Evolutionary conservation across 164 flowering plant genomes (phyloP), one percentile per base, ranked within the genome.

Genomic region (Piper longum): DNA sequence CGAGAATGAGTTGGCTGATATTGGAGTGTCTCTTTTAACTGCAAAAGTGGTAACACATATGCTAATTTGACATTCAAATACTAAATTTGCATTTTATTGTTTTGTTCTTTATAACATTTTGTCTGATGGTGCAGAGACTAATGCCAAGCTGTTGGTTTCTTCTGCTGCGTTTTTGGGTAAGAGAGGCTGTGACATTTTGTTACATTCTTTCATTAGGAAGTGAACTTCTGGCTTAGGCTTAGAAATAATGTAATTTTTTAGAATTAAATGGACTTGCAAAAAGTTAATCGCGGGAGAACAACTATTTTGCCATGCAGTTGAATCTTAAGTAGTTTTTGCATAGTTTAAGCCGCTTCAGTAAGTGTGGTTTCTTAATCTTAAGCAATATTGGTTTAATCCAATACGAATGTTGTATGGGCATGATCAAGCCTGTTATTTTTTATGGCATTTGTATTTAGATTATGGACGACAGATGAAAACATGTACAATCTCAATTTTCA

Each of bases 91-190:
- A 45, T 67, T 18, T 48, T 3, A 39, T n/a, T 4, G 54, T 54
- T 17, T 62, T 17, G 9, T 8, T 18, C 42, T 11, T 19, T 48
- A 12, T 12, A 14, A 14, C 43, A 52, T 26, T 67, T 14, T 72
- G 18, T 65, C 43, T 48, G 36, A 56, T 69, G 59, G 74, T 79
- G 75, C 71, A 95, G 99, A 85, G 97, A 76, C 95, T 95, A 72
- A 93, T 93, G 99, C 96, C 99, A 13, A 90, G 85, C 65, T 75
- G 82, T 56, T 95, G 99, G 99, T 95, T 88, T 82, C 86, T 95
- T 76, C 89, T 95, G 18, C 71, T 91, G 75, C 96, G 96, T 66
- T 95, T 85, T 71, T 95, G 99, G 99, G 97, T 95, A 71, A 85
- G 99, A 80, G 43, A 44, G 51, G 56, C 40, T 61, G 41, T 59